These are phyloP conservation scores for Russula earlei DNA, from an alignment of 768 basidiomycete genomes.

Conservation along the genomic window DNA sequence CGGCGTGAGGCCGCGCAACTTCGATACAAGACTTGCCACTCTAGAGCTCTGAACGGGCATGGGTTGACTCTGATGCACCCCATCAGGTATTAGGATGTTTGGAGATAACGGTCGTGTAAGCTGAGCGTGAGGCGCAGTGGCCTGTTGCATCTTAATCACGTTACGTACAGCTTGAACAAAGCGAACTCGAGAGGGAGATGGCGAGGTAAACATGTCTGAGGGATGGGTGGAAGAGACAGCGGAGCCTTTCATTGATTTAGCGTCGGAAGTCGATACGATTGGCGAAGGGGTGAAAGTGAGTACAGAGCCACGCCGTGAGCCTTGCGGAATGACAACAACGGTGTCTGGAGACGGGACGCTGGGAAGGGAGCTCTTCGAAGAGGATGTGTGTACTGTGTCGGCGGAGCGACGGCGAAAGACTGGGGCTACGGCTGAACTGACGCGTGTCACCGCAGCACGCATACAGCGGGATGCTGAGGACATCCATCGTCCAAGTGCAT, in stretches of 20 bases:
- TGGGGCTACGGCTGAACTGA: constrained; percentile 6
- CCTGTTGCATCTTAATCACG: constrained; percentile 34
- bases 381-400: constrained; percentile 1
- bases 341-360: constrained; percentile 6
- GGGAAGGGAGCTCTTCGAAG: constrained; percentile 15
- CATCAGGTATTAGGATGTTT: constrained; percentile 18
- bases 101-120: constrained; percentile 25
- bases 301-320: constrained; percentile 16
- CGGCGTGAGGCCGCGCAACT: constrained; percentile 41
- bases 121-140: constrained; percentile 22
- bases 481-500: neutral
- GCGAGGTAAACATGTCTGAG: constrained; percentile 20
- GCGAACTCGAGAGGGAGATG: constrained; percentile 27
- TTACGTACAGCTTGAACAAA: constrained; percentile 37
- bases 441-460: constrained; percentile 2
- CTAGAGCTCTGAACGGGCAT: constrained; percentile 39
- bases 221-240: constrained; percentile 8
- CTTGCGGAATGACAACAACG: constrained; percentile 1
- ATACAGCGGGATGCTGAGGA: neutral
- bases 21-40: constrained; percentile 46
- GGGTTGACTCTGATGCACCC: constrained; percentile 20
- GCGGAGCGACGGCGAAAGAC: constrained; percentile 8
- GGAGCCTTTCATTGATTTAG: constrained; percentile 2
- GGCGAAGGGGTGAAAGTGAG: constrained; percentile 18
- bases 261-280: constrained; percentile 15